Evolutionary conservation across 345 rosid genomes (phyloP).

Genomic region (Brassica rapa): DNA sequence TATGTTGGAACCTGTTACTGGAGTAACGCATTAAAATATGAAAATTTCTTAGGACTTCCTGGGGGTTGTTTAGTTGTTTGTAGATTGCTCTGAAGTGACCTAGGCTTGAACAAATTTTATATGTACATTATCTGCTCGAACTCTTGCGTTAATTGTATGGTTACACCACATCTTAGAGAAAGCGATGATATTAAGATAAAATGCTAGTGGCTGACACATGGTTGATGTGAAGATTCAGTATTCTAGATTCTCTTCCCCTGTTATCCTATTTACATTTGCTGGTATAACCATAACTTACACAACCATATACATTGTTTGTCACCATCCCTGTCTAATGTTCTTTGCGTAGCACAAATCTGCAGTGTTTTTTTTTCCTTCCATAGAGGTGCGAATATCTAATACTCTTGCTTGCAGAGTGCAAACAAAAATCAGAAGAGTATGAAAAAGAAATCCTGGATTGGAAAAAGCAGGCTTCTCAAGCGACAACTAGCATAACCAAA

Average conservation of each 20-base stretch:
- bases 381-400: conserved; percentile 27
- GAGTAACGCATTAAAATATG: background rate
- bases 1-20: conserved; percentile 13
- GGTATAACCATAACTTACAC: conserved; percentile 10
- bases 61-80: conserved; percentile 2
- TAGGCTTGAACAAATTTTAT: conserved; percentile 13
- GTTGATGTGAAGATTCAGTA: conserved; percentile 12
- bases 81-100: conserved; percentile 4
- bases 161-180: conserved; percentile 9
- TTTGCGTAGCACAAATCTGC: conserved; percentile 25
- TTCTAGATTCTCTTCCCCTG: conserved; percentile 16
- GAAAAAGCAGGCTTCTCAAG: conserved; percentile 84
- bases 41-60: conserved; percentile 5
- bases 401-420: conserved; percentile 62
- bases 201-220: background rate
- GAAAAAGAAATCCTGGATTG: conserved; percentile 87
- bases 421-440: conserved; percentile 80
- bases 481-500: conserved; percentile 77
- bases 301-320: conserved; percentile 10
- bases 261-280: conserved; percentile 14
- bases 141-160: background rate
- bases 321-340: conserved; percentile 17
- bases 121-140: conserved; percentile 7
- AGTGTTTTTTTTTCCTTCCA: conserved; percentile 20
- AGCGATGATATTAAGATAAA: background rate